Percentiles rank a stretch among this genome's conserved stretches.
Conservation (phyloP, 495 filamentous ascomycete species). For the Tuber melanosporum region DNA sequence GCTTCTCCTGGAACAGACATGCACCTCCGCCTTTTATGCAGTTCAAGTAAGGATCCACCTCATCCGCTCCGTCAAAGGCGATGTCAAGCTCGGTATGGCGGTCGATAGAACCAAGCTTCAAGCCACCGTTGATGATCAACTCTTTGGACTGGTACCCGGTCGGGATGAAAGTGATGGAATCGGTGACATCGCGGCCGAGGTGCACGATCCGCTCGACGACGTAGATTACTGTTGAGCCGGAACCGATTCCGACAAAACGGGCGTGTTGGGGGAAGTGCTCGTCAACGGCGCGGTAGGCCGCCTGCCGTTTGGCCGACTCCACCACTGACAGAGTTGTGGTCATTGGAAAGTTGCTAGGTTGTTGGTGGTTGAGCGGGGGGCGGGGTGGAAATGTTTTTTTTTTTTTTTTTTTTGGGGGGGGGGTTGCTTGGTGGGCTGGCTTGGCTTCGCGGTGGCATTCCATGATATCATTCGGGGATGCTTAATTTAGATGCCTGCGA, state of each 20-base stretch:
- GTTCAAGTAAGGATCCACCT: slow-evolving; percentile 91
- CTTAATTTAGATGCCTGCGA: not conserved
- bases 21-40: slow-evolving; percentile 96
- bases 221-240: slow-evolving; percentile 87
- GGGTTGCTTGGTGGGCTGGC: not conserved
- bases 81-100: slow-evolving; percentile 36
- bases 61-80: slow-evolving; percentile 62
- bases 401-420: not conserved
- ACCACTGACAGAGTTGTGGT: slow-evolving; percentile 45
- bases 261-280: slow-evolving; percentile 71
- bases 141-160: slow-evolving; percentile 86
- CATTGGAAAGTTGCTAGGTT: slow-evolving; percentile 2
- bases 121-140: slow-evolving; percentile 68
- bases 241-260: slow-evolving; percentile 83
- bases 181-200: slow-evolving; percentile 54
- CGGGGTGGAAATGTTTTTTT: not conserved
- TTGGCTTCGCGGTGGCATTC: not conserved
- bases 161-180: slow-evolving; percentile 72
- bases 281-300: slow-evolving; percentile 73
- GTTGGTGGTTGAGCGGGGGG: not conserved
- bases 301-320: slow-evolving; percentile 77
- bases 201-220: slow-evolving; percentile 89
- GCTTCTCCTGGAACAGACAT: slow-evolving; percentile 95
- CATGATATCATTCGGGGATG: slow-evolving; percentile 1
- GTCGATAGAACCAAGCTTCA: slow-evolving; percentile 72